Base-by-base conservation (phyloP, 495 filamentous ascomycete species). In the Astrocystis sublimbata region DNA sequence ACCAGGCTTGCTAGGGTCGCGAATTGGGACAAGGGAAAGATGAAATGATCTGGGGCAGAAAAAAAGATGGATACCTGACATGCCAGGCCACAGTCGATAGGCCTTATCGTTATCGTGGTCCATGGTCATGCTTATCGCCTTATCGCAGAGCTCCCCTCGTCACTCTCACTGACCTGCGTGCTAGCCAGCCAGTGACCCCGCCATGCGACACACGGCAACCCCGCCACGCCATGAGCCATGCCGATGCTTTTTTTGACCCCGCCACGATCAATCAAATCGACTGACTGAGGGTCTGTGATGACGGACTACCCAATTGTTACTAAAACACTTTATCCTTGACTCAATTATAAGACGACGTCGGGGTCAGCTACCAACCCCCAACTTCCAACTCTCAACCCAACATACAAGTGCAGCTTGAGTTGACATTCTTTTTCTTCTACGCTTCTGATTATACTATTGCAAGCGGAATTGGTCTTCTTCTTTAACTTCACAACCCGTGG, bases 181-280 rank as follows among this genome's bases (percentile, higher is more conserved):
- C 17, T 31, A 61, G 35, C 36, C n/a, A 38, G 1, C 21, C 41
- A 40, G 38, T 49, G 33, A 49, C 52, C 51, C 49, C 51, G 60
- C 60, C 41, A 62, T 43, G 17, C 12, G 33, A 1, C 46, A 49
- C n/a, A 13, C n/a, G n/a, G n/a, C n/a, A n/a, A n/a, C n/a, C n/a
- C n/a, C n/a, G n/a, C n/a, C n/a, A n/a, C n/a, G n/a, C n/a, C n/a
- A n/a, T n/a, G n/a, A n/a, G n/a, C 8, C 36, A 45, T 21, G 21
- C 28, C 60, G 40, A 55, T 53, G 50, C 60, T 28, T 55, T 61
- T 62, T 62, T 63, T 50, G 36, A 59, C 51, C 61, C 59, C 64
- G 60, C 64, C 60, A 66, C 54, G 54, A 61, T 52, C 21, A 10
- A 54, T 13, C n/a, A 33, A 35, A n/a, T 56, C 24, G 52, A 6